Evolutionary conservation across 768 basidiomycete species (phyloP).

Genomic region (Scleroderma citrinum): DNA sequence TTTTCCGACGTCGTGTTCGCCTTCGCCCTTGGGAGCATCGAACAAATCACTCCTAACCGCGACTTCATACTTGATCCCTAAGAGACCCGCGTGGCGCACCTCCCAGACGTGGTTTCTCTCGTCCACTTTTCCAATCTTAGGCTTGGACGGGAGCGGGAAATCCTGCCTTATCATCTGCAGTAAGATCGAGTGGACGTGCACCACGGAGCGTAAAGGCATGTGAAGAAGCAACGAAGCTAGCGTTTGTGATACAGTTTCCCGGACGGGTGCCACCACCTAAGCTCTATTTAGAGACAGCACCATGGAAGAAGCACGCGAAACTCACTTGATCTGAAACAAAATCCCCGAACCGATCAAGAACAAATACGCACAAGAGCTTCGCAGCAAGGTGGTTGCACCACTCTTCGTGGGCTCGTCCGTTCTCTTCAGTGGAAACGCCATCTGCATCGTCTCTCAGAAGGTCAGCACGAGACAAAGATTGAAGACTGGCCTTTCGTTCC

Average conservation of each 20-base stretch:
- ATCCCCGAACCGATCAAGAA: constrained; percentile 96
- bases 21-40: constrained; percentile 30
- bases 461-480: not conserved
- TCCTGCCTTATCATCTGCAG: constrained; percentile 93
- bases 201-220: constrained; percentile 76
- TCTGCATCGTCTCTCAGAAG: constrained; percentile 34
- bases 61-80: constrained; percentile 97
- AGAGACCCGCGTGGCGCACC: constrained; percentile 93
- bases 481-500: constrained; percentile 64
- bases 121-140: constrained; percentile 28
- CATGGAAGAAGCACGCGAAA: not conserved
- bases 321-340: constrained; percentile 86
- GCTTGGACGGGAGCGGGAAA: constrained; percentile 44
- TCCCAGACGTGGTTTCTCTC: constrained; percentile 79
- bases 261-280: constrained; percentile 88
- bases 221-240: constrained; percentile 83
- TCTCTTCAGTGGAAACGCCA: constrained; percentile 46
- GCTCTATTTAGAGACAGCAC: not conserved
- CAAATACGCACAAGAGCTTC: constrained; percentile 82
- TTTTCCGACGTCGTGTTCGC: constrained; percentile 37
- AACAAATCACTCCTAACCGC: constrained; percentile 88
- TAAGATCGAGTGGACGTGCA: constrained; percentile 77
- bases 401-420: constrained; percentile 63
- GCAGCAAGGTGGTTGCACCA: constrained; percentile 90
- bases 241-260: constrained; percentile 94